Percentiles rank a stretch among this genome's conserved stretches.
Conservation (phyloP, 192 early-diverging fungal genomes). For the Piromyces sp. region DNA sequence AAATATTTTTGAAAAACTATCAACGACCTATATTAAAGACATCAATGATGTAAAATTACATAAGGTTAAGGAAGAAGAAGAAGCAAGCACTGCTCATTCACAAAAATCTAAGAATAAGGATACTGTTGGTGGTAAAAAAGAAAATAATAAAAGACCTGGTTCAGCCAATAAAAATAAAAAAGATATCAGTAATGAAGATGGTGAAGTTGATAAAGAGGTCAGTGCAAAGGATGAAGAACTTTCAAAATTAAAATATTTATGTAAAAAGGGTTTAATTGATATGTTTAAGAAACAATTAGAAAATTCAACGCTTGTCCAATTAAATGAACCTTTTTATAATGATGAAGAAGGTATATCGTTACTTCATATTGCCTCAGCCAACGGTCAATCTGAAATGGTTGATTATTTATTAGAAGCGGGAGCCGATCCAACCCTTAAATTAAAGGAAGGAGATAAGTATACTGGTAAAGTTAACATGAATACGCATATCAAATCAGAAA, state of each 20-base stretch:
- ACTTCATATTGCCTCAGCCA: constrained; percentile 56
- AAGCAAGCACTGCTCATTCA: background rate
- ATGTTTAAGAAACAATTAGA: background rate
- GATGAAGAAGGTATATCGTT: constrained; percentile 24
- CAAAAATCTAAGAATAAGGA: background rate
- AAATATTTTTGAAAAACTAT: background rate
- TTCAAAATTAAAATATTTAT: constrained; percentile 11
- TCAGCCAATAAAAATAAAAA: constrained; percentile 32
- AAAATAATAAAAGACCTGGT: constrained; percentile 29
- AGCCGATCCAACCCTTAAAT: constrained; percentile 54
- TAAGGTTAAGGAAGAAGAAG: constrained; percentile 8
- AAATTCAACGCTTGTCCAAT: background rate
- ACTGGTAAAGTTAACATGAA: background rate
- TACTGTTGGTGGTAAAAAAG: background rate
- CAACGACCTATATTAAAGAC: background rate
- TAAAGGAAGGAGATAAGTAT: background rate
- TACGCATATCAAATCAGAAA: background rate
- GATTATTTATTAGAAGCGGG: constrained; percentile 42
- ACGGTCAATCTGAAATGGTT: constrained; percentile 39
- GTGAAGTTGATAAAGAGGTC: constrained; percentile 19
- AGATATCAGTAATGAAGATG: constrained; percentile 28
- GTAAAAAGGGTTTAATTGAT: background rate
- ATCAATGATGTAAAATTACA: constrained; percentile 17
- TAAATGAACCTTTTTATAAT: constrained; percentile 2
- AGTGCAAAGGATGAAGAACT: constrained; percentile 16